phyloP scores from a whole-genome alignment of 1,139 yeast genomes.

The Nakaseomyces uthaithaninus region DNA sequence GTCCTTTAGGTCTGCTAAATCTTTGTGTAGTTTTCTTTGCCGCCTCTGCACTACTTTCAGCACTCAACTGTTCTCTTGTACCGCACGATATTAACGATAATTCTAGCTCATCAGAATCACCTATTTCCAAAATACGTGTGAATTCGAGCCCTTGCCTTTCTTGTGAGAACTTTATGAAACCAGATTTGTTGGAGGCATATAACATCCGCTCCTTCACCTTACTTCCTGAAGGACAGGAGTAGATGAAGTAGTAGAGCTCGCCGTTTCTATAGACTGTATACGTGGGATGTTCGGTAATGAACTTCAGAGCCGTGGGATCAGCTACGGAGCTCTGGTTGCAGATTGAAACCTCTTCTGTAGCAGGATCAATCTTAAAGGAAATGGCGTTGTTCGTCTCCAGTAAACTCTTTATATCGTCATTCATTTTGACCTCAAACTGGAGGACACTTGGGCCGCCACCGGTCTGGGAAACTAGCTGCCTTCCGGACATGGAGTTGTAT shows the following conservation, averaged over 20 bases:
- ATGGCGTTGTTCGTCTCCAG: slow-evolving; percentile 26
- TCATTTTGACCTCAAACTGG: slow-evolving; percentile 30
- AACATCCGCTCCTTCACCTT: slow-evolving; percentile 88
- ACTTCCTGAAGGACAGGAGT: slow-evolving; percentile 86
- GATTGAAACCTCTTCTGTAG: slow-evolving; percentile 34
- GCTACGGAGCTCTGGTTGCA: slow-evolving; percentile 18
- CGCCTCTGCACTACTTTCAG: slow-evolving; percentile 14
- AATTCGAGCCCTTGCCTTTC: slow-evolving; percentile 32
- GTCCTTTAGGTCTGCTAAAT: slow-evolving; percentile 51
- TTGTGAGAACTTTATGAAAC: slow-evolving; percentile 48
- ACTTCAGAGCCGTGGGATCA: slow-evolving; percentile 28
- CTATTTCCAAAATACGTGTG: slow-evolving; percentile 50
- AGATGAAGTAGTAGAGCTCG: slow-evolving; percentile 43
- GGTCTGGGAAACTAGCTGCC: slow-evolving; percentile 26
- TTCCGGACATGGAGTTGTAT: slow-evolving; percentile 16
- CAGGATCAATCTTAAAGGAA: slow-evolving; percentile 34
- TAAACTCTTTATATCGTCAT: slow-evolving; percentile 19
- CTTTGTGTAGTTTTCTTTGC: slow-evolving; percentile 25
- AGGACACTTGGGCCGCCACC: slow-evolving; percentile 24
- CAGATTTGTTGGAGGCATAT: slow-evolving; percentile 75
- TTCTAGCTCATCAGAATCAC: slow-evolving; percentile 58
- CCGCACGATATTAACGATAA: slow-evolving; percentile 29
- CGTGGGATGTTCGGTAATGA: slow-evolving; percentile 42
- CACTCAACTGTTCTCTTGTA: slow-evolving; percentile 16
- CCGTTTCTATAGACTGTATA: slow-evolving; percentile 46